Evolutionary conservation across 345 rosid genomes (phyloP).

Genomic region (Pelargonium nanum): DNA sequence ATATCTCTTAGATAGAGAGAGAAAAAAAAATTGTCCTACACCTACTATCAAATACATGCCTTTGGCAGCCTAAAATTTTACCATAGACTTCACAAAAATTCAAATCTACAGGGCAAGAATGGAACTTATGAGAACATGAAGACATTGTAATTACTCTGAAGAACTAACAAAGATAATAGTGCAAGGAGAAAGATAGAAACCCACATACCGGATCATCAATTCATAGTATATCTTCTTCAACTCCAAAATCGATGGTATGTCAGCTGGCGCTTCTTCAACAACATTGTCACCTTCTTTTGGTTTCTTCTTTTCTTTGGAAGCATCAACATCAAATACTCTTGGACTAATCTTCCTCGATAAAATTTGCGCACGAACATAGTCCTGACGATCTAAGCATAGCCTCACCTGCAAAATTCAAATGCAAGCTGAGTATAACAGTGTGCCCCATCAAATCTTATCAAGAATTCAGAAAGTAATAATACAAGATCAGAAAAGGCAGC

Average conservation of each 20-base stretch:
- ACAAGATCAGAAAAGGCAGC: slow-evolving; percentile 6
- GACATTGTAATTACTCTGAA: too few species aligned
- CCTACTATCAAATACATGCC: too few species aligned
- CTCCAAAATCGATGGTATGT: slow-evolving; percentile 78
- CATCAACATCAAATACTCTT: slow-evolving; percentile 69
- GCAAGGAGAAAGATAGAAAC: background rate
- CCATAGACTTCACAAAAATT: too few species aligned
- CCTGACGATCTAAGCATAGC: slow-evolving; percentile 81
- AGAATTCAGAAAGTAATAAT: background rate
- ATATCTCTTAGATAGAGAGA: too few species aligned
- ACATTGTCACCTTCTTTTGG: slow-evolving; percentile 83
- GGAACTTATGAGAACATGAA: too few species aligned
- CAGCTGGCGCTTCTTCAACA: slow-evolving; percentile 92
- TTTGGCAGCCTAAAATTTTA: too few species aligned
- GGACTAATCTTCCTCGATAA: slow-evolving; percentile 91
- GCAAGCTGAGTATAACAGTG: slow-evolving; percentile 4
- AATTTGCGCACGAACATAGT: slow-evolving; percentile 92
- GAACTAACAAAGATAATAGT: too few species aligned
- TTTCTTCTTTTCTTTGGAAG: slow-evolving; percentile 80
- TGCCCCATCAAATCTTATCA: background rate
- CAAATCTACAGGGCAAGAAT: too few species aligned
- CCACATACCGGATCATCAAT: slow-evolving; percentile 69
- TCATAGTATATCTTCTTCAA: slow-evolving; percentile 79
- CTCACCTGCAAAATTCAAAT: slow-evolving; percentile 47
- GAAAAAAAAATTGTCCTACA: too few species aligned